Evolutionary conservation across 2,329 filamentous ascomycete genomes (phyloP).

Genomic region (Fusarium sp.): DNA sequence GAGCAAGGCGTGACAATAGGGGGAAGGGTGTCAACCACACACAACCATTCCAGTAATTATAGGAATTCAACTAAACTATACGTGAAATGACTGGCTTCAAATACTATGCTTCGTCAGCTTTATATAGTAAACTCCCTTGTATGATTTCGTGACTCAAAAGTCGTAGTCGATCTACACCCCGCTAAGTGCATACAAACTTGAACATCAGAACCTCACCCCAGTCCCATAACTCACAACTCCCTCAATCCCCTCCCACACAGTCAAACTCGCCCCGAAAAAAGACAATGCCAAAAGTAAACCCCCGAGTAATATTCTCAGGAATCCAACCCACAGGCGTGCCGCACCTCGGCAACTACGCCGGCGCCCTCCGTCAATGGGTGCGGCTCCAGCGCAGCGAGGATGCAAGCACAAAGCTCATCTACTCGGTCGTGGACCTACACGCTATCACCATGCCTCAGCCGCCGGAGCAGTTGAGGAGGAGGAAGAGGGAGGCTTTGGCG

Average conservation of each 20-base stretch:
- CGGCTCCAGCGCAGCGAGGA: slow-evolving; percentile 74
- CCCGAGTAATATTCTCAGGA: slow-evolving; percentile 83
- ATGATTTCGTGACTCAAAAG: neutral
- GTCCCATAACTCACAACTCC: neutral
- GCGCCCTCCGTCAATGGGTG: slow-evolving; percentile 89
- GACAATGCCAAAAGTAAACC: slow-evolving; percentile 21
- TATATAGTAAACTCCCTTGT: neutral
- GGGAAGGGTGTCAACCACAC: neutral
- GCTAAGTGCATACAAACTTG: slow-evolving; percentile 40
- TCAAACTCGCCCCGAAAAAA: neutral
- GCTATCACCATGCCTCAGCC: slow-evolving; percentile 85
- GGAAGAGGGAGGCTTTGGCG: slow-evolving; percentile 80
- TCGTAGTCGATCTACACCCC: slow-evolving; percentile 10
- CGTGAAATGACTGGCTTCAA: neutral
- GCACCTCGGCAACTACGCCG: slow-evolving; percentile 95
- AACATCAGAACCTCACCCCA: slow-evolving; percentile 7
- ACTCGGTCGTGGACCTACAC: slow-evolving; percentile 92
- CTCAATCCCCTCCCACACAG: neutral
- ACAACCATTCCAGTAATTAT: neutral
- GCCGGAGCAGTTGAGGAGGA: slow-evolving; percentile 67
- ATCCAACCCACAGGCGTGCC: slow-evolving; percentile 97
- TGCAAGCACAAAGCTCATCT: slow-evolving; percentile 72
- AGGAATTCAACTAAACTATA: neutral
- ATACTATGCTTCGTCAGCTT: too few species aligned
- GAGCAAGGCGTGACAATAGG: neutral